Base-by-base conservation (phyloP, 805 yeast genomes). In the Wickerhamomyces queroliae region DNA sequence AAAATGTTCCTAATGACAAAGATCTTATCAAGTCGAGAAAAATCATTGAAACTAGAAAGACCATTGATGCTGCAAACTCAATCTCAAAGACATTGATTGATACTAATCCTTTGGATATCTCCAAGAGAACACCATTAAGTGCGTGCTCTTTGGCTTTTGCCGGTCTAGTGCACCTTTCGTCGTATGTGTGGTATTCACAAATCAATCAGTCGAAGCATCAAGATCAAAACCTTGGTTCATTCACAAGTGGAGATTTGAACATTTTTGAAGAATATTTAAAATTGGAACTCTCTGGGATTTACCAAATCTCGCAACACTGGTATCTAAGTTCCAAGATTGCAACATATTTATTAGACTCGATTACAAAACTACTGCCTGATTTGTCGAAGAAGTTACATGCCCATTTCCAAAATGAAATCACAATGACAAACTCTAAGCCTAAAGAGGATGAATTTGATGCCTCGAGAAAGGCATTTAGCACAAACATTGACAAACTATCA, bases 61-160 rank as follows among this genome's bases (percentile, higher is more conserved):
- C 78, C 1, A 73, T 74, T 17, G 77, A 70, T 37, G 73, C 77
- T 18, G 79, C 80, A 2, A 70, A 72, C 29, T 58, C 72, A 16
- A 69, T 74, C 18, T 69, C 72, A 2, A 67, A 63, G 40, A 53
- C 70, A 1, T 54, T 74, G 7, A 61, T 74, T 10, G 77, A 73
- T 43, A 70, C 78, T 2, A 66, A 66, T 42, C 68, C 78, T 0
- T 54, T 69, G 1, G 56, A 63, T 31, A 63, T 74, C 1, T 38
- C 61, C 10, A 61, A 64, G 28, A 57, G 80, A 48, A 72, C 78
- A 0, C 79, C 79, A 4, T 57, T 74, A 39, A 64, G 63, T 50
- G 78, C 78, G 0, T 74, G 80, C 46, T 69, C 77, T 0, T 54
- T 74, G 35, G 80, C 80, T 5, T 71, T 74, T 51, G 69, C 77